Percentiles rank a stretch among this genome's conserved stretches.
Evolutionary conservation across 495 filamentous ascomycete species (phyloP).

Genomic region (Lepidopterella palustris): DNA sequence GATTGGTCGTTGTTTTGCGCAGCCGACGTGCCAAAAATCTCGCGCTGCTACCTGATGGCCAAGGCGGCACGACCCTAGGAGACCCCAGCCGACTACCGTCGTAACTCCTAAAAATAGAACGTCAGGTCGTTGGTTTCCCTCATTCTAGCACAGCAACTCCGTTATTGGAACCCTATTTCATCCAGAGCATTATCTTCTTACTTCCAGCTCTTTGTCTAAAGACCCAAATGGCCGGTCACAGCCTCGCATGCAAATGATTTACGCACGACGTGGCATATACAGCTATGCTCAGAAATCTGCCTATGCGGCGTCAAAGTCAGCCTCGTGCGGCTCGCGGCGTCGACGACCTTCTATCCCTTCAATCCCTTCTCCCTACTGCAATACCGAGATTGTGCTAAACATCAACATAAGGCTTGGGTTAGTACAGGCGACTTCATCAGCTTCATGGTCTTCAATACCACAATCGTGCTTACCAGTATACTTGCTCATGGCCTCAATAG

Average conservation of each 20-base stretch:
- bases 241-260: neutral
- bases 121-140: too few relatives aligned
- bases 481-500: neutral
- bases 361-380: neutral
- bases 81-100: too few relatives aligned
- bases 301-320: neutral
- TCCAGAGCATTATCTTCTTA: neutral
- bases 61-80: too few relatives aligned
- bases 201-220: neutral
- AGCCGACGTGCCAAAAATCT: neutral
- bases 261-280: too few relatives aligned
- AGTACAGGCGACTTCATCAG: neutral
- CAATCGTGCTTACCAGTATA: neutral
- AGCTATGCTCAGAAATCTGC: neutral
- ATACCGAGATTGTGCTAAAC: neutral
- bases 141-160: too few relatives aligned
- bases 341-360: neutral
- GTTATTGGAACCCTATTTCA: neutral
- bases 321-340: neutral
- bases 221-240: neutral
- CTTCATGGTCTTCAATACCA: neutral
- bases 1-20: neutral
- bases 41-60: too few relatives aligned
- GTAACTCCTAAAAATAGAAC: too few relatives aligned
- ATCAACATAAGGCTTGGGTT: neutral